Conservation (phyloP, 805 yeast species). For the Huiozyma sinensis region DNA sequence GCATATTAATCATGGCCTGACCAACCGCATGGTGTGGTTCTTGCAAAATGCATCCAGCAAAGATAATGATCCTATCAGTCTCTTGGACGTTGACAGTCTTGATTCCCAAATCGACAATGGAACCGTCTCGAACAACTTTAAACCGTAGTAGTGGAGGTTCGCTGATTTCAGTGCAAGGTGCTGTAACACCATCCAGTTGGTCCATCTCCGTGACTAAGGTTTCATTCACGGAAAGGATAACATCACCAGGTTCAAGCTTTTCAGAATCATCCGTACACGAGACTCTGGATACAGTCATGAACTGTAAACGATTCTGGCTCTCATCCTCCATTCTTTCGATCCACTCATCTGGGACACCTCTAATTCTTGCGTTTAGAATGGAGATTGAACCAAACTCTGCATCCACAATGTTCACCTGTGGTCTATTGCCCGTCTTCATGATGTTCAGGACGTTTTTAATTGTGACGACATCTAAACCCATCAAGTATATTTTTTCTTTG, state of each 20-base stretch:
- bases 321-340: conserved; percentile 54
- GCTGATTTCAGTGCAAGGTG: conserved; percentile 33
- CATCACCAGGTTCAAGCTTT: conserved; percentile 52
- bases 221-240: conserved; percentile 60
- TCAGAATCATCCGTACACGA: conserved; percentile 37
- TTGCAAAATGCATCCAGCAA: conserved; percentile 81
- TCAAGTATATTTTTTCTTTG: conserved; percentile 52
- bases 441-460: conserved; percentile 45
- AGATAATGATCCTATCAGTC: conserved; percentile 59
- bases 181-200: conserved; percentile 42
- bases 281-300: conserved; percentile 60
- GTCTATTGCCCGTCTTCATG: conserved; percentile 39
- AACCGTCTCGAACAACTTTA: conserved; percentile 61
- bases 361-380: conserved; percentile 63
- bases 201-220: conserved; percentile 52
- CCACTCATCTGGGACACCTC: conserved; percentile 86
- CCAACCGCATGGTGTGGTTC: conserved; percentile 89
- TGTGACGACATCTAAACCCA: conserved; percentile 71
- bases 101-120: conserved; percentile 49
- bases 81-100: conserved; percentile 52
- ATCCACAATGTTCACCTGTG: conserved; percentile 60
- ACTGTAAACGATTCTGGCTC: conserved; percentile 56
- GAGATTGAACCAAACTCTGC: conserved; percentile 65
- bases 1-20: conserved; percentile 66
- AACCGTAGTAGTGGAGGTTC: conserved; percentile 34